Conservation (phyloP, 2,329 filamentous ascomycete genomes). For the Sporothrix curviconia region DNA sequence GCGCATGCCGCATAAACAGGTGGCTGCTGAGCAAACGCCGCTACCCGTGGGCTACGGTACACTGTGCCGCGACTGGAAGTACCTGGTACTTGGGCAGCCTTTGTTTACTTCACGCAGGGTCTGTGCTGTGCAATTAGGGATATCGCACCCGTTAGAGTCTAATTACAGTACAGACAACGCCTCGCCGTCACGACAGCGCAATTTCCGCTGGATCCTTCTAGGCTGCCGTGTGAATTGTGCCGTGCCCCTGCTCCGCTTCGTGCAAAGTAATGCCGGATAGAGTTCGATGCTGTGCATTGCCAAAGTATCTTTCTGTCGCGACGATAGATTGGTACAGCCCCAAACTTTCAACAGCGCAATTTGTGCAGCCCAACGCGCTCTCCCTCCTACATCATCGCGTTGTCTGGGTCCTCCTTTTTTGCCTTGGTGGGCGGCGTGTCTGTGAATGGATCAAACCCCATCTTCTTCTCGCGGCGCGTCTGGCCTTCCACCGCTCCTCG, state of each 20-base stretch:
- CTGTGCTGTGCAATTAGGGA: background rate
- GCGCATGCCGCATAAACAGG: conserved; percentile 9
- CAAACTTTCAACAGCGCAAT: background rate
- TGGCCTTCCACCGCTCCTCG: conserved; percentile 37
- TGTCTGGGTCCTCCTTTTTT: background rate
- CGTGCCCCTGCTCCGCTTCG: background rate
- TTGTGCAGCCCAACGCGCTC: conserved; percentile 4
- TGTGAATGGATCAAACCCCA: conserved; percentile 52
- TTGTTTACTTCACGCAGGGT: conserved; percentile 6
- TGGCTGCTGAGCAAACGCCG: conserved; percentile 16
- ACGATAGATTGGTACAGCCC: background rate
- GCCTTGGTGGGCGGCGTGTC: conserved; percentile 31
- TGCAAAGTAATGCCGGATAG: background rate
- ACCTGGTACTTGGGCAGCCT: background rate
- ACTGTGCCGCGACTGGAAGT: conserved; percentile 1
- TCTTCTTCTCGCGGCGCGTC: conserved; percentile 39
- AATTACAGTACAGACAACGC: background rate
- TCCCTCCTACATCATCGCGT: background rate
- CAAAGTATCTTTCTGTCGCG: background rate
- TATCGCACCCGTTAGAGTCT: background rate
- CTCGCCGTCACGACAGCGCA: background rate
- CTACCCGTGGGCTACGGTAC: conserved; percentile 8
- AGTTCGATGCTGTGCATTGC: background rate
- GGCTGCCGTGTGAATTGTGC: background rate
- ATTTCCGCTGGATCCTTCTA: background rate